Percentiles rank a stretch among this genome's conserved stretches.
Evolutionary conservation across 345 rosid genomes (phyloP).

Genomic region (Citrus maxima): DNA sequence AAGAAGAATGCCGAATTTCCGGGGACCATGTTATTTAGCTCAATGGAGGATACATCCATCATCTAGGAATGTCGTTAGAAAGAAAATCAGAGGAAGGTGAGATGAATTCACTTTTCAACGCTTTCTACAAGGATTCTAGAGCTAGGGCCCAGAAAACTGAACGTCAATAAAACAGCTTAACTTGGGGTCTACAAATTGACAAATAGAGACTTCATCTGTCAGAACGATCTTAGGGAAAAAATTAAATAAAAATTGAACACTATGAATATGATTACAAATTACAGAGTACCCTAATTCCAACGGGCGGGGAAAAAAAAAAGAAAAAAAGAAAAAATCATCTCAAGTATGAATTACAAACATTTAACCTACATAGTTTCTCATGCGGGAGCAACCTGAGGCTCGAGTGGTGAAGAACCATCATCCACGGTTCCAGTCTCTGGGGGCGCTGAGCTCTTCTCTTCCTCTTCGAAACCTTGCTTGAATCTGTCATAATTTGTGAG

Average conservation of each 20-base stretch:
- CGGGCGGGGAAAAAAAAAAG: too few relatives aligned
- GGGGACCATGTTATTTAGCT: background rate
- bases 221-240: background rate
- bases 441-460: conserved; percentile 23
- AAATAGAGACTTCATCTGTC: background rate
- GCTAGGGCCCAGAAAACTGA: too few relatives aligned
- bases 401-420: conserved; percentile 55
- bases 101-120: background rate
- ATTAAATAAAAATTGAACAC: background rate
- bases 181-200: background rate
- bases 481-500: conserved; percentile 73
- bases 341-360: conserved; percentile 7
- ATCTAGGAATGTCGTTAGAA: too few relatives aligned
- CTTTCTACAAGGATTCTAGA: too few relatives aligned
- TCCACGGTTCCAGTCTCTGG: conserved; percentile 32
- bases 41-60: too few relatives aligned
- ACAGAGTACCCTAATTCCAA: background rate
- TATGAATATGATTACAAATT: conserved; percentile 1
- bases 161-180: background rate
- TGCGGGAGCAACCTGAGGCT: conserved; percentile 66
- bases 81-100: too few relatives aligned
- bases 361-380: conserved; percentile 6
- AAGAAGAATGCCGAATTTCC: background rate
- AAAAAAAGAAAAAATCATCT: background rate
- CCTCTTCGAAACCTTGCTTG: conserved; percentile 64